Evolutionary conservation across 2,329 filamentous ascomycete genomes (phyloP).

Genomic region (Acrocalymma vagum): DNA sequence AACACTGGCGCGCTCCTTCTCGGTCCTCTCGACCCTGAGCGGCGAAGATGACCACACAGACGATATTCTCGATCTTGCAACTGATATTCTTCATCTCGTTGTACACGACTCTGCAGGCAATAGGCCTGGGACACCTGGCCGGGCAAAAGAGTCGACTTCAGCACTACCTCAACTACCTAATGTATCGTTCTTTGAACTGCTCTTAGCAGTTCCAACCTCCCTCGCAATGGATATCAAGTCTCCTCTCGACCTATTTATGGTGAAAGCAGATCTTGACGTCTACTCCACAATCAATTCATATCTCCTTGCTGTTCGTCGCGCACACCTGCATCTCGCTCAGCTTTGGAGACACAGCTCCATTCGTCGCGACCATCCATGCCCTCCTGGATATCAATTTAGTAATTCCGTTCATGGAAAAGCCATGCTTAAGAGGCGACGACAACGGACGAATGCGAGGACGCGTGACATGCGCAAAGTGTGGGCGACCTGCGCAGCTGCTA

Average conservation of each 20-base stretch:
- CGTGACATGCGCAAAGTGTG: constrained; percentile 81
- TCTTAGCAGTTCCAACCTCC: constrained; percentile 78
- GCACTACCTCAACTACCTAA: constrained; percentile 48
- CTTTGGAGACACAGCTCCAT: constrained; percentile 87
- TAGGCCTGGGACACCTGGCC: constrained; percentile 51
- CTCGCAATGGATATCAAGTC: constrained; percentile 77
- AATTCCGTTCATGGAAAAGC: constrained; percentile 68
- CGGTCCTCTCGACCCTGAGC: constrained; percentile 78
- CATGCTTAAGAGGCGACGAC: constrained; percentile 68
- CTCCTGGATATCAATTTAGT: constrained; percentile 70
- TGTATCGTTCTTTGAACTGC: constrained; percentile 76
- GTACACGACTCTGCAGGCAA: constrained; percentile 58
- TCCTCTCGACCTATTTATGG: constrained; percentile 88
- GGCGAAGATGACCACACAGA: constrained; percentile 77
- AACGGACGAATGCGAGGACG: constrained; percentile 69
- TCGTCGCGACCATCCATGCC: constrained; percentile 78
- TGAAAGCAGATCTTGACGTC: constrained; percentile 74
- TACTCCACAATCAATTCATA: constrained; percentile 92
- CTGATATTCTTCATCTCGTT: constrained; percentile 75
- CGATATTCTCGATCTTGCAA: constrained; percentile 83
- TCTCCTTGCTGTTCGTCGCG: constrained; percentile 82
- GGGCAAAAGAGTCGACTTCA: constrained; percentile 40
- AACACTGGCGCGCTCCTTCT: constrained; percentile 80
- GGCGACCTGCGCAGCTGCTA: constrained; percentile 86
- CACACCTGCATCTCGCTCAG: constrained; percentile 83